phyloP scores from a whole-genome alignment of 805 yeast species.

The Yarrowia porcina region DNA sequence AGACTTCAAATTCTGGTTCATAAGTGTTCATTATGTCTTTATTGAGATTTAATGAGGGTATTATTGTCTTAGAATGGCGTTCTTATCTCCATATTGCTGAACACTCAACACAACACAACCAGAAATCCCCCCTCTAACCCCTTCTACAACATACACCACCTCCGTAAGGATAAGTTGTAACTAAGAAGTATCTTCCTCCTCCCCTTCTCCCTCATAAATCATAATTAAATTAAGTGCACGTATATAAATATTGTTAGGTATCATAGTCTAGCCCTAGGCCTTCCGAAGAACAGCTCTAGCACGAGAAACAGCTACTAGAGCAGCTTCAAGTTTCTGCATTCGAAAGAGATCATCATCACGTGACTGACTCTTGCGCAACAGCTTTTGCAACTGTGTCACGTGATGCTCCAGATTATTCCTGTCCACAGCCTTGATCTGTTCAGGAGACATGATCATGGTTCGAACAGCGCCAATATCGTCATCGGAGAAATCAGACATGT shows the following conservation, averaged over 20 bases:
- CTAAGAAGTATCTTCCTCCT: no score
- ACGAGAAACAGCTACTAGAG: not conserved
- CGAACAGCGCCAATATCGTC: not conserved
- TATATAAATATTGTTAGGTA: not conserved
- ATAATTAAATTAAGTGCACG: not conserved
- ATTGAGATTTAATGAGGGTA: no score
- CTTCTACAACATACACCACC: no score
- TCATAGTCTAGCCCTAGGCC: not conserved
- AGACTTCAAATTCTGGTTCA: no score
- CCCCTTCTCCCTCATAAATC: not conserved
- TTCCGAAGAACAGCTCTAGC: constrained; percentile 11
- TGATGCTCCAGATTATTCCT: not conserved
- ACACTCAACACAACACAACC: no score
- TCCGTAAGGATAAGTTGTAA: no score
- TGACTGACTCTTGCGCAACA: not conserved
- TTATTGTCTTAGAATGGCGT: no score
- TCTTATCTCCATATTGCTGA: no score
- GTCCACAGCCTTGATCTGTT: constrained; percentile 1
- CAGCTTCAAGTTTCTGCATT: constrained; percentile 17
- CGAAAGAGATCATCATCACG: constrained; percentile 13
- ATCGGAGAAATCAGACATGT: not conserved
- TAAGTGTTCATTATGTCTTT: no score
- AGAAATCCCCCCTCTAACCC: no score
- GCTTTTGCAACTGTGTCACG: constrained; percentile 19
- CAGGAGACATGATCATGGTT: not conserved